Evolutionary conservation across 306 rosid species (phyloP).

Genomic region (Vachellia pachyceras): DNA sequence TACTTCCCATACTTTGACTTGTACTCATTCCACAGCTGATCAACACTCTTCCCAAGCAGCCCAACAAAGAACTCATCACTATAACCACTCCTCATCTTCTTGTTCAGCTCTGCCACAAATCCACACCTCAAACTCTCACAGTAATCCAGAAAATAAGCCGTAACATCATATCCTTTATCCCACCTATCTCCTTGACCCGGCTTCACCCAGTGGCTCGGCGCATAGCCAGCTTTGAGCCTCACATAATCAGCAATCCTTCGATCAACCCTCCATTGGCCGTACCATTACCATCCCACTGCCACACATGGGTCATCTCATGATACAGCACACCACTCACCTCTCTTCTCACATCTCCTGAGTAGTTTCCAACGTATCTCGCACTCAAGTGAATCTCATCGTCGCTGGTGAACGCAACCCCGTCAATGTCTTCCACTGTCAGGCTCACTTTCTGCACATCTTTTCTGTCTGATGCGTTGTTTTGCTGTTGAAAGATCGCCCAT

Average conservation of each 20-base stretch:
- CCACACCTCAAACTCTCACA: slow-evolving; percentile 38
- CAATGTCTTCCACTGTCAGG: slow-evolving; percentile 38
- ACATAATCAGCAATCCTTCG: slow-evolving; percentile 50
- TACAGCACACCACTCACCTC: slow-evolving; percentile 47
- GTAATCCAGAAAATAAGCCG: slow-evolving; percentile 48
- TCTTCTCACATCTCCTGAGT: slow-evolving; percentile 36
- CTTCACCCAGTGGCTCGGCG: slow-evolving; percentile 14
- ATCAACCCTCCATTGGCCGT: slow-evolving; percentile 12
- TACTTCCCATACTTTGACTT: slow-evolving; percentile 42
- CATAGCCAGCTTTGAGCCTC: slow-evolving; percentile 35
- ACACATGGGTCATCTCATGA: slow-evolving; percentile 41
- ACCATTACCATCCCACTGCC: slow-evolving; percentile 51
- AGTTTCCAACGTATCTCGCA: slow-evolving; percentile 18
- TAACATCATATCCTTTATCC: slow-evolving; percentile 42
- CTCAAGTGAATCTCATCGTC: slow-evolving; percentile 39
- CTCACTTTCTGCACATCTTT: slow-evolving; percentile 30
- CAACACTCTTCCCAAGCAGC: slow-evolving; percentile 43
- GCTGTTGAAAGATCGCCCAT: slow-evolving; percentile 15
- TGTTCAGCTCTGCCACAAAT: slow-evolving; percentile 40
- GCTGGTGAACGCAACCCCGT: slow-evolving; percentile 37
- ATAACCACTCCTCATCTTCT: slow-evolving; percentile 39
- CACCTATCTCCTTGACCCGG: slow-evolving; percentile 33
- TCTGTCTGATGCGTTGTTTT: slow-evolving; percentile 17
- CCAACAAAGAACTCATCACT: slow-evolving; percentile 40
- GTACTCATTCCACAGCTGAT: slow-evolving; percentile 48